Evolutionary conservation across 805 yeast genomes (phyloP).

Genomic region (Hanseniaspora clermontiae): DNA sequence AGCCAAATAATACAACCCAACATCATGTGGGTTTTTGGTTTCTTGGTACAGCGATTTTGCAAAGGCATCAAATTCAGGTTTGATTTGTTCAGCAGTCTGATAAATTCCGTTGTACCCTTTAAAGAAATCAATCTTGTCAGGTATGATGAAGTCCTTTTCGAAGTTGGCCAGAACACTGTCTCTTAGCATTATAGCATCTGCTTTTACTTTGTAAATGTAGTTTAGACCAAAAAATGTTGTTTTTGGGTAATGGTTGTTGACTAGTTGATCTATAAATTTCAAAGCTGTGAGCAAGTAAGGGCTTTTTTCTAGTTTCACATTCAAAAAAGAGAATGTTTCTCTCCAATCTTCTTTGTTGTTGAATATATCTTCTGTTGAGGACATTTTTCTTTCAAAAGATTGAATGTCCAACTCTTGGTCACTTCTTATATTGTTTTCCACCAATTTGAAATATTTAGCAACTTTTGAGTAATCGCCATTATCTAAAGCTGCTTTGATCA

Average conservation of each 20-base stretch:
- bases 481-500: background rate
- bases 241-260: background rate
- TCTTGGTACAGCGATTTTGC: background rate
- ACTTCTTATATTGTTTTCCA: background rate
- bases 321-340: background rate
- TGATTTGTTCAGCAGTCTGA: background rate
- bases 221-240: background rate
- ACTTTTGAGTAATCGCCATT: background rate
- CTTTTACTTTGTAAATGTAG: background rate
- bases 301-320: background rate
- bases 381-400: too few species aligned
- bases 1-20: constrained; percentile 1
- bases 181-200: background rate
- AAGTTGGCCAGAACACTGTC: background rate
- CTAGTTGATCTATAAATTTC: background rate
- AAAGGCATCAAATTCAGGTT: background rate
- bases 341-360: background rate
- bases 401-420: background rate
- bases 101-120: background rate
- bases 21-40: constrained; percentile 8
- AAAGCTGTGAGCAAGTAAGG: background rate
- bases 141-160: background rate
- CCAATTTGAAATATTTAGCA: background rate
- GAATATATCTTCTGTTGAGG: background rate
- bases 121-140: background rate